These are phyloP conservation scores for Patellifolia procumbens DNA, from an alignment of 179 eudicot genomes.

Conservation along the genomic window DNA sequence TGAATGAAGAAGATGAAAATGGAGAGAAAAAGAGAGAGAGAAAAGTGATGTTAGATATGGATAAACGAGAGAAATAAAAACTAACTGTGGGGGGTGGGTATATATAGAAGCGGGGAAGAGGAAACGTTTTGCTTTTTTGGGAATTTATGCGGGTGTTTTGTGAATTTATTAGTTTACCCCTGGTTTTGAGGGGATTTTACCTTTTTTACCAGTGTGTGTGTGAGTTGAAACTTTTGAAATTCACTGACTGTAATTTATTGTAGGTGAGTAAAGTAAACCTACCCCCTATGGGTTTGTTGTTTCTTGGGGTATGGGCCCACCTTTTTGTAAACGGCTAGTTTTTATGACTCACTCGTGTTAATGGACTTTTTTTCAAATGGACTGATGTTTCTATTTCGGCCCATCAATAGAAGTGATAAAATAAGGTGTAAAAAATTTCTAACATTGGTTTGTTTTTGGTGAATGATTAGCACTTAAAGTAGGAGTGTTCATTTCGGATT, in stretches of 20 bases:
- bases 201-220: neutral
- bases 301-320: slow-evolving; percentile 6
- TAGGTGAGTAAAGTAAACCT: no score
- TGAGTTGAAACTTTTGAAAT: neutral
- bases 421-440: no score
- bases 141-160: neutral
- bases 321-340: slow-evolving; percentile 19
- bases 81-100: slow-evolving; percentile 17
- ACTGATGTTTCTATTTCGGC: neutral
- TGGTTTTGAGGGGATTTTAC: neutral
- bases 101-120: slow-evolving; percentile 49
- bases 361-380: slow-evolving; percentile 6
- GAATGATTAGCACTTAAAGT: no score
- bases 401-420: no score
- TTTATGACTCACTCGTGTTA: neutral
- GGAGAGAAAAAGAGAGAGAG: neutral
- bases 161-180: slow-evolving; percentile 7
- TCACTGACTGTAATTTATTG: neutral
- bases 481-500: no score
- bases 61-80: neutral
- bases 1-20: neutral
- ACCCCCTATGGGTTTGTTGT: neutral
- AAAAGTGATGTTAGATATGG: slow-evolving; percentile 20
- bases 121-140: slow-evolving; percentile 31
- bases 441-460: no score